Base-by-base conservation (phyloP, 805 yeast species). In the Saccharomycopsis sp. region DNA sequence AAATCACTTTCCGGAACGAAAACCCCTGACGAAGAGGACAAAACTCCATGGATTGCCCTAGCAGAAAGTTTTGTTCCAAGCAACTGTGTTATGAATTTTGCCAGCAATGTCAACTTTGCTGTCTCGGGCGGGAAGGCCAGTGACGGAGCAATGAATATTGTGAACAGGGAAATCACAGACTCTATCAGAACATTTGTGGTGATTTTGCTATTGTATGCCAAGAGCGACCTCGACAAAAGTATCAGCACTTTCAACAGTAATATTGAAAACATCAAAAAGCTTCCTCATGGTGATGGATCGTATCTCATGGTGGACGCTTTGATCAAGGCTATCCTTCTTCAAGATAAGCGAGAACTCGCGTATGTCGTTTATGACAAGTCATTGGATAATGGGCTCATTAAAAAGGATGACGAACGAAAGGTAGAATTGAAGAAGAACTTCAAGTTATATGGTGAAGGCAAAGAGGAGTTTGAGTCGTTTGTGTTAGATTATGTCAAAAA, bases 301-400 rank as follows among this genome's bases (percentile, higher is more conserved):
- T 44, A 44, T 44, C 21, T 5, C 21, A 16, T 44, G 21, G 58
- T 57, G 18, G 62, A 60, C 51, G 18, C 61, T 12, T 52, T 60
- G 29, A 55, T 60, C 14, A 60, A 60, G 23, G 56, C 53, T 8
- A 48, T 54, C 21, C 47, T 60, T 34, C 41, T 57, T 12, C 16
- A 34, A 16, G 24, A 44, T 7, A 40, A 60, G 23, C 41, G 60
- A 20, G 62, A 60, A 41, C 52, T 60, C 50, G 62, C 58, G 3
- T 54, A 54, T 51, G 56, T 60, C 40, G 55, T 60, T 24, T 55
- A 54, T 18, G 62, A 59, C 21, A 53, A 59, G 18, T 56, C 59
- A 15, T 24, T 59, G 2, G 57, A 53, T 23, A 57, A 50, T 51
- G 40, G 34, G 24, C 41, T 57, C 21, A 23, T 57, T 12, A n/a